Base-by-base conservation (phyloP, 2,329 filamentous ascomycete species). In the Hypoxylon sp. region DNA sequence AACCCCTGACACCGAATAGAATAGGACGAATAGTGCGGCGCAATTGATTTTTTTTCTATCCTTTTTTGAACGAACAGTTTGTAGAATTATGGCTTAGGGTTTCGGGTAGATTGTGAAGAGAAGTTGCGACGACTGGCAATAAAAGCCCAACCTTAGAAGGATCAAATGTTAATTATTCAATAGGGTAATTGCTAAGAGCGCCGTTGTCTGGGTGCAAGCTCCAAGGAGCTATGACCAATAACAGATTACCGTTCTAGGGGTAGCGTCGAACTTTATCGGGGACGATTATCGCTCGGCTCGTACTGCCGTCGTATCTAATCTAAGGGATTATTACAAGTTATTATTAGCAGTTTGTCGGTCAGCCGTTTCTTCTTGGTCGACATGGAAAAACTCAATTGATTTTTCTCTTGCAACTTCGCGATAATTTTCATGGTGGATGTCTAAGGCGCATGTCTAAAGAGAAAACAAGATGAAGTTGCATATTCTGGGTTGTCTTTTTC, bases 151-250 rank as follows among this genome's bases (percentile, higher is more conserved):
- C 17, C 6, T 14, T 35, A 13, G 31, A 11, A 56, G 37, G 52
- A 55, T 35, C 17, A n/a, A 29, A 50, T 60, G 47, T 44, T 31
- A 53, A 61, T 53, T 53, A n/a, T 59, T 35, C 31, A 24, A 60
- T 60, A 22, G 33, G 19, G 19, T 47, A 44, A 60, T 55, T 60
- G 47, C 51, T 55, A 33, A 33, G 55, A 44, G 62, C 33, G 29
- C 17, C 50, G 74, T 75, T 76, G 75, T 73, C 71, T 39, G 67
- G 74, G 73, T 58, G 65, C 60, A 60, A 65, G 66, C 65, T 63
- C 61, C 56, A 19, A 62, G 52, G 68, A 76, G 75, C 74, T 76
- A 73, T 74, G 74, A 70, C 74, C 75, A 77, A 70, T 67, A 77
- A 77, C 73, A 77, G 61, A 69, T 55, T 76, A 35, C 75, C 74